These are phyloP conservation scores for Oryza meyeriana DNA, from an alignment of 176 grass and related monocot genomes.

Conservation along the genomic window DNA sequence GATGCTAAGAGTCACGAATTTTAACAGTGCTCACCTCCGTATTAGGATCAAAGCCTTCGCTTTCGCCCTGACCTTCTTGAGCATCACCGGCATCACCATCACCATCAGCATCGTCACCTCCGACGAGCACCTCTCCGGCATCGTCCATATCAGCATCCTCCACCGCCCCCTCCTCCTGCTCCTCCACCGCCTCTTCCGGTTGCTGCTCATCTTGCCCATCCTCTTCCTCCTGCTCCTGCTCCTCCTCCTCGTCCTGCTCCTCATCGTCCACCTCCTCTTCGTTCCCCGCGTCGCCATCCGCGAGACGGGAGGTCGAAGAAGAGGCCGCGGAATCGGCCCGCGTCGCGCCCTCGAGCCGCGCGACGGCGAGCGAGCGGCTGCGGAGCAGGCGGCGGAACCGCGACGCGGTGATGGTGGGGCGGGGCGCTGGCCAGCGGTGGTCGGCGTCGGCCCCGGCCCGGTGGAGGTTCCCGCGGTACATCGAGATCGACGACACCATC, in stretches of 20 bases:
- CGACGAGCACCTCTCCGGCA: slow-evolving; percentile 32
- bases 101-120: neutral
- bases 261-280: neutral
- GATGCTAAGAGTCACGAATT: neutral
- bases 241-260: neutral
- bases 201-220: too few relatives aligned
- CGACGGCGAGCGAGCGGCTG: slow-evolving; percentile 45
- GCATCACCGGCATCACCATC: slow-evolving; percentile 36
- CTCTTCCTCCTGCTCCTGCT: neutral
- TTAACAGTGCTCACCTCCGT: slow-evolving; percentile 26
- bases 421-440: slow-evolving; percentile 40
- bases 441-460: slow-evolving; percentile 31
- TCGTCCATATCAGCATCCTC: slow-evolving; percentile 45
- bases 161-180: neutral
- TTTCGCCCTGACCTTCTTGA: slow-evolving; percentile 52
- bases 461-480: slow-evolving; percentile 83
- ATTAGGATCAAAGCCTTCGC: slow-evolving; percentile 44
- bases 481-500: slow-evolving; percentile 78
- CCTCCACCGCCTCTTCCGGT: neutral
- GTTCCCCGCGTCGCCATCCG: neutral
- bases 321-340: neutral
- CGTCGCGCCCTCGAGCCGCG: slow-evolving; percentile 19
- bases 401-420: slow-evolving; percentile 29
- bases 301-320: neutral
- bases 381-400: slow-evolving; percentile 59